Conservation (phyloP, 2,329 filamentous ascomycete species). For the Aspergillus viridinutans region DNA sequence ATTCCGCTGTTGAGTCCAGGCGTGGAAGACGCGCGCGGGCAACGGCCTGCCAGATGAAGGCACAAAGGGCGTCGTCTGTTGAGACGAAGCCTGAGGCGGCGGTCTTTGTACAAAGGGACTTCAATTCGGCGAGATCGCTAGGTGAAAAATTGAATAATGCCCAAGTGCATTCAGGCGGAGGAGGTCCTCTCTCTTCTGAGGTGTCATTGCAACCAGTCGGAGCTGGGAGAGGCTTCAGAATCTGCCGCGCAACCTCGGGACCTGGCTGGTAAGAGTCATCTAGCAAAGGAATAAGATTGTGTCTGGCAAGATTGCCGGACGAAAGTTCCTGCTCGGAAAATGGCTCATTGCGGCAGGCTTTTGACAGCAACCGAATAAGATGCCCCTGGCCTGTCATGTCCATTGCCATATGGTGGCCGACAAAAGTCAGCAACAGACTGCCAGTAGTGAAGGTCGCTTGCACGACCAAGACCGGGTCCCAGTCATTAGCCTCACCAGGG, state of each 20-base stretch:
- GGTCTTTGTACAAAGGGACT: constrained; percentile 29
- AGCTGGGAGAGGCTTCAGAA: constrained; percentile 18
- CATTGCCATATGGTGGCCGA: constrained; percentile 48
- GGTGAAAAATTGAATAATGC: constrained; percentile 44
- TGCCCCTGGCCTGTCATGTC: constrained; percentile 50
- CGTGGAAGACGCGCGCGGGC: constrained; percentile 40
- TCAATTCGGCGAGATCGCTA: constrained; percentile 38
- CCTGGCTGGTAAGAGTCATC: constrained; percentile 20
- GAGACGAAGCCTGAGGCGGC: constrained; percentile 39
- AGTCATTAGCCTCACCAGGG: constrained; percentile 5
- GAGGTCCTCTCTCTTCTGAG: constrained; percentile 15
- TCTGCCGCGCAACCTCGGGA: constrained; percentile 1
- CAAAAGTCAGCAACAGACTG: constrained; percentile 49
- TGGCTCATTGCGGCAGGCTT: constrained; percentile 44
- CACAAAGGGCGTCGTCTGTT: constrained; percentile 52
- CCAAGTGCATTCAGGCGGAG: constrained; percentile 37
- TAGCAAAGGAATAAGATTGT: constrained; percentile 39
- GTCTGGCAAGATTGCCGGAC: constrained; percentile 41
- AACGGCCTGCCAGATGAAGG: constrained; percentile 49
- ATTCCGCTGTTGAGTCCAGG: constrained; percentile 17
- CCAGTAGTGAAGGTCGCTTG: constrained; percentile 24
- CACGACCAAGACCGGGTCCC: constrained; percentile 4
- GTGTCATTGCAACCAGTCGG: background rate
- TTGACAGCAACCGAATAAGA: constrained; percentile 46
- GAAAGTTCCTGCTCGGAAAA: constrained; percentile 46